phyloP scores from a whole-genome alignment of 192 early-diverging fungal genomes.

The Coemansia sp. region DNA sequence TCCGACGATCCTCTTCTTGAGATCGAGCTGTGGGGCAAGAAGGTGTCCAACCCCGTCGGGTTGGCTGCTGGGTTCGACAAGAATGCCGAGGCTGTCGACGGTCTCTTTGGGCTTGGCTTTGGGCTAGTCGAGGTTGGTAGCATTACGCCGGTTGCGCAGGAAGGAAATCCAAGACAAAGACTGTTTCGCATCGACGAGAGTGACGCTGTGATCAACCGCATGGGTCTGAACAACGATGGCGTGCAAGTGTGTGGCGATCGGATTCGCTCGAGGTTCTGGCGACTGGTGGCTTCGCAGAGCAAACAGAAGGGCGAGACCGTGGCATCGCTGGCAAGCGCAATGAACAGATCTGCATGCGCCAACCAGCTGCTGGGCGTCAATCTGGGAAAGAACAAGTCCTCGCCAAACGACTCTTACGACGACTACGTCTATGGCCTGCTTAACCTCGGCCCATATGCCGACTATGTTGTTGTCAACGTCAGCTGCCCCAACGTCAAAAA shows the following conservation, averaged over 20 bases:
- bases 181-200: conserved; percentile 79
- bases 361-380: conserved; percentile 79
- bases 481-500: conserved; percentile 88
- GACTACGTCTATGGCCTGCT: conserved; percentile 84
- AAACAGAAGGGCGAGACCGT: conserved; percentile 52
- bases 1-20: conserved; percentile 58
- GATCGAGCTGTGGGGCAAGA: conserved; percentile 71
- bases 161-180: conserved; percentile 81
- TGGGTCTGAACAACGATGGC: conserved; percentile 88
- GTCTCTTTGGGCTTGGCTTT: conserved; percentile 81
- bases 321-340: conserved; percentile 33
- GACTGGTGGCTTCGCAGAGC: conserved; percentile 58
- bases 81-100: conserved; percentile 84
- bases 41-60: conserved; percentile 75
- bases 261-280: conserved; percentile 71
- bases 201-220: conserved; percentile 82
- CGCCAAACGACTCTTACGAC: conserved; percentile 62
- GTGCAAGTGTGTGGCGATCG: conserved; percentile 62
- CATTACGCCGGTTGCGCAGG: conserved; percentile 83
- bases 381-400: conserved; percentile 85
- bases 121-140: conserved; percentile 89
- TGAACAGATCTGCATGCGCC: conserved; percentile 60
- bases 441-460: conserved; percentile 73
- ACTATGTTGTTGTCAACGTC: conserved; percentile 89
- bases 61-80: conserved; percentile 93